A percentile compares a stretch with the other conserved stretches of the same genome.
Evolutionary conservation across 2,329 filamentous ascomycete genomes (phyloP).

Genomic region (Aspergillus jensenii): DNA sequence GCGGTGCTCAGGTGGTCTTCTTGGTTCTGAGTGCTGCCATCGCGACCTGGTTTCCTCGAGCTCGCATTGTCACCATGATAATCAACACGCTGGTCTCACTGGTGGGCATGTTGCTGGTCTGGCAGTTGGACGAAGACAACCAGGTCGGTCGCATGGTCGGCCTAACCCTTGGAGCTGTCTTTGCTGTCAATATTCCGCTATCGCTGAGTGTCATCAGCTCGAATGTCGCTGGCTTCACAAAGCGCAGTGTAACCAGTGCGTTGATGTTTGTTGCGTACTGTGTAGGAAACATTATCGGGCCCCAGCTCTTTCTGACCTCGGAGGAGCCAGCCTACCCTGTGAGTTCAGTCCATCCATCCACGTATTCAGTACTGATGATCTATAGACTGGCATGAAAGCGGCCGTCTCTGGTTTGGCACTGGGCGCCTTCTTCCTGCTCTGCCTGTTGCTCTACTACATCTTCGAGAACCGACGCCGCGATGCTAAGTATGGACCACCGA

Average conservation of each 20-base stretch:
- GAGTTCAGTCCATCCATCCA: conserved; percentile 2
- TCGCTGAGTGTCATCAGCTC: conserved; percentile 35
- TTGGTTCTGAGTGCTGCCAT: conserved; percentile 29
- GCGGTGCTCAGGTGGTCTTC: conserved; percentile 34
- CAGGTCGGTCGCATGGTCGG: conserved; percentile 30
- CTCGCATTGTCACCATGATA: conserved; percentile 36
- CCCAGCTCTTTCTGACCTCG: conserved; percentile 31
- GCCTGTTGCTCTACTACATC: conserved; percentile 29
- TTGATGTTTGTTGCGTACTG: conserved; percentile 50
- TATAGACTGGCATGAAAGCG: conserved; percentile 35
- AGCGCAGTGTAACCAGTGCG: conserved; percentile 39
- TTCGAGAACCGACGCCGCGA: conserved; percentile 33
- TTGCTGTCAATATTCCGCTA: conserved; percentile 37
- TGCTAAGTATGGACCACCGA: conserved; percentile 20
- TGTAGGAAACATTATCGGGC: conserved; percentile 35
- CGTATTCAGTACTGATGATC: neutral
- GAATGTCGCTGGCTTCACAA: conserved; percentile 39
- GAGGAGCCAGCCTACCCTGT: conserved; percentile 35
- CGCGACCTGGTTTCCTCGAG: conserved; percentile 27
- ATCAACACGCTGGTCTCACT: conserved; percentile 28
- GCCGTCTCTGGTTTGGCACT: conserved; percentile 29
- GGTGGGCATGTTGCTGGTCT: conserved; percentile 36
- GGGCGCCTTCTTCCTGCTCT: conserved; percentile 31
- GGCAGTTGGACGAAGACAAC: conserved; percentile 25
- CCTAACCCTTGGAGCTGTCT: conserved; percentile 31